phyloP scores from a whole-genome alignment of 129 eudicot species.

The Flaveria ramosissima region DNA sequence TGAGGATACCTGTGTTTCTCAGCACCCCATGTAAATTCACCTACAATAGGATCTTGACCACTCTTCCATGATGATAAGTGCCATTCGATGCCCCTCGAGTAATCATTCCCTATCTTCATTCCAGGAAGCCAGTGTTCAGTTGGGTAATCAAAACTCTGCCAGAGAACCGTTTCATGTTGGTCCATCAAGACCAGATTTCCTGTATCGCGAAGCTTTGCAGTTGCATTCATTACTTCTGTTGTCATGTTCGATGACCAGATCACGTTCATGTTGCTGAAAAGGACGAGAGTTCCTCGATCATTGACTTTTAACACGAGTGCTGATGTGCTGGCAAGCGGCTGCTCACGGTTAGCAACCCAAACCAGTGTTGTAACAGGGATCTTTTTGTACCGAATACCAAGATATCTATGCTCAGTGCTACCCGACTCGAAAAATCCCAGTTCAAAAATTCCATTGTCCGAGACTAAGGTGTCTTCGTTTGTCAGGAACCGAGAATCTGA shows the following conservation, averaged over 20 bases:
- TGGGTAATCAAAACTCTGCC: slow-evolving; percentile 27
- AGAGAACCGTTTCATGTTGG: not conserved
- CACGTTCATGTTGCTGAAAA: not conserved
- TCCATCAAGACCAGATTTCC: slow-evolving; percentile 12
- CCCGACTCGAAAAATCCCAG: slow-evolving; percentile 17
- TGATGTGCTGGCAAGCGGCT: not conserved
- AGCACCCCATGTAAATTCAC: not conserved
- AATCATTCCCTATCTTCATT: slow-evolving; percentile 13
- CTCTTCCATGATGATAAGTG: slow-evolving; percentile 14
- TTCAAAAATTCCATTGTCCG: not conserved
- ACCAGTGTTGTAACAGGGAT: slow-evolving; percentile 4
- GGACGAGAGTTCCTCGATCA: slow-evolving; percentile 18
- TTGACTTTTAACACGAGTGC: not conserved
- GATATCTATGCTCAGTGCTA: not conserved
- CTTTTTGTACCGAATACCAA: slow-evolving; percentile 18
- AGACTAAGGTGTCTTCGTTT: slow-evolving; percentile 7
- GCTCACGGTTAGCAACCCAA: slow-evolving; percentile 21
- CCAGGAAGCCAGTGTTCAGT: slow-evolving; percentile 24
- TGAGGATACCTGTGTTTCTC: slow-evolving; percentile 10
- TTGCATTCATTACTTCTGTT: not conserved
- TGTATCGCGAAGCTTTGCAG: not conserved
- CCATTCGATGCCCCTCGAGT: slow-evolving; percentile 12
- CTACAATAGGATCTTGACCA: slow-evolving; percentile 5
- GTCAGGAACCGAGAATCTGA: not conserved
- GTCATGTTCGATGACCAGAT: slow-evolving; percentile 27